Base-by-base conservation (phyloP, 2,329 filamentous ascomycete genomes). In the Paraconiothyrium sp. region DNA sequence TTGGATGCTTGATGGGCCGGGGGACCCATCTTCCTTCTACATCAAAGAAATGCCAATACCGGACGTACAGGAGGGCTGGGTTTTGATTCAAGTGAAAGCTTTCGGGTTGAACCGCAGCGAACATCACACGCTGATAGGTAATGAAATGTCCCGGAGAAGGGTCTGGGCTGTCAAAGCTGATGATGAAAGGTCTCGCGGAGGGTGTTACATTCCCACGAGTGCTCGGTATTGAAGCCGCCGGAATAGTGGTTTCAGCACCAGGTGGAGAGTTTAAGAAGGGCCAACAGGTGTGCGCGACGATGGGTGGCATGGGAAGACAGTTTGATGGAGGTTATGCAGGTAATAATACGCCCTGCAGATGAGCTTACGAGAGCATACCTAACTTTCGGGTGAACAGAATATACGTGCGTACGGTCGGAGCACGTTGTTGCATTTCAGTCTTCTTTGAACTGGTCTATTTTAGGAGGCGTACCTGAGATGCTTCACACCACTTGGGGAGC, bases 381-480 rank as follows among this genome's bases (percentile, higher is more conserved):
- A 24, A 54, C n/a, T 3, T 34, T 37, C 14, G 35, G 8, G n/a
- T n/a, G 16, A 44, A 83, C 82, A 3, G 82, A 85, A 68, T 85
- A 83, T 58, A 80, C 77, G 1, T 81, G 76, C 60, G 82, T 84
- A 6, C 78, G 81, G 0, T 78, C 73, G 1, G 64, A 62, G 57
- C 61, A 57, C 16, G 64, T 61, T 9, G 41, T 54, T 14, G 39
- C 51, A 39, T 32, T 47, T n/a, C 49, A 44, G 7, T 30, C 32
- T 3, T 24, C 34, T 14, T 46, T 84, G 5, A 66, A 71, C 0
- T 84, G 83, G 82, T 74, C 78, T 32, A 69, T 76, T 2, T 63
- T 85, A 1, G 84, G 81, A 5, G 82, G 83, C 0, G 71, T 83
- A 56, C 83, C 82, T 2, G 83, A 84, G 70, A 85, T 85, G 83